Conservation (phyloP, 2,329 filamentous ascomycete genomes). For the Cladobotryum protrusum region DNA sequence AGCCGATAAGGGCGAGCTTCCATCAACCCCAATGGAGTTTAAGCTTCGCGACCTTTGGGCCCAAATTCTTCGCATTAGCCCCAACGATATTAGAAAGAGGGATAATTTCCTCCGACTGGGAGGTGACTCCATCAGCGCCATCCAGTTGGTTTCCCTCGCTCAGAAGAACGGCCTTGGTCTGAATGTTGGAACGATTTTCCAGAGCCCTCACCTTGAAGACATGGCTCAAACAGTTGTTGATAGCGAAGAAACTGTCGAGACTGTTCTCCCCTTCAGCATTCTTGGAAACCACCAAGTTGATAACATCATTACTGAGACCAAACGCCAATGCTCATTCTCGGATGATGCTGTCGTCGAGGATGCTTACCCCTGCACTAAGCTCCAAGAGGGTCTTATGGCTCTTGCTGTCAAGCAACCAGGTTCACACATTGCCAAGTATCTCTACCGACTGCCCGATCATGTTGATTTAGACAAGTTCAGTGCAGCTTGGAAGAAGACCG, state of each 20-base stretch:
- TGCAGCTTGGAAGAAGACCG: constrained; percentile 19
- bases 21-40: constrained; percentile 2
- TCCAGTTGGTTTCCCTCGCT: constrained; percentile 11
- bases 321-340: background rate
- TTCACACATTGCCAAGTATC: constrained; percentile 26
- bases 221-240: background rate
- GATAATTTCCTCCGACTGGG: constrained; percentile 14
- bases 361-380: constrained; percentile 17
- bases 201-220: constrained; percentile 6
- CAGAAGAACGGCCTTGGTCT: constrained; percentile 9
- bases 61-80: background rate
- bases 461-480: constrained; percentile 19
- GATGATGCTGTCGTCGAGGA: constrained; percentile 11
- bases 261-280: background rate
- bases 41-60: constrained; percentile 4
- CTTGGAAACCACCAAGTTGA: background rate
- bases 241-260: background rate
- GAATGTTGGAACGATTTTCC: constrained; percentile 12
- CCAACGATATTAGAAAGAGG: constrained; percentile 10
- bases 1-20: background rate
- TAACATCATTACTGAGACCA: background rate
- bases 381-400: constrained; percentile 20
- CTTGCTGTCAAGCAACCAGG: constrained; percentile 25
- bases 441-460: constrained; percentile 6
- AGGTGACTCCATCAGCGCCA: constrained; percentile 14